phyloP scores from a whole-genome alignment of 768 basidiomycete genomes.

The Lanmaoa rubissima region DNA sequence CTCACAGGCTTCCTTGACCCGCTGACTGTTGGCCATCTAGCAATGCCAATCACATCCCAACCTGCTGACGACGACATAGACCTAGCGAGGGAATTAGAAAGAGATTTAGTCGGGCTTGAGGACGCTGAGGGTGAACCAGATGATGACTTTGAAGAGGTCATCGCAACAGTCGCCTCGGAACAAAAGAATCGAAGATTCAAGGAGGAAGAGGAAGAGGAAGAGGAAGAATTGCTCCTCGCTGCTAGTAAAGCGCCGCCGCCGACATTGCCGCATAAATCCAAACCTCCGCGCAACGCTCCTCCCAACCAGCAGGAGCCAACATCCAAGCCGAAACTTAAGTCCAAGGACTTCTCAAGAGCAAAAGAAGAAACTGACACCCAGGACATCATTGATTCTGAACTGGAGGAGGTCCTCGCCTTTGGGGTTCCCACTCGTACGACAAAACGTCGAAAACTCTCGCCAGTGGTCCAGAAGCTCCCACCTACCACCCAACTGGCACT shows the following conservation, averaged over 20 bases:
- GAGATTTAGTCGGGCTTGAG: constrained; percentile 28
- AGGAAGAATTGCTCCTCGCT: constrained; percentile 33
- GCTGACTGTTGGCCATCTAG: constrained; percentile 11
- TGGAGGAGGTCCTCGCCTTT: constrained; percentile 49
- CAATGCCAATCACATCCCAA: constrained; percentile 17
- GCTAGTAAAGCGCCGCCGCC: constrained; percentile 15
- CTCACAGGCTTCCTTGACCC: not conserved
- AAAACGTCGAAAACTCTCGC: constrained; percentile 32
- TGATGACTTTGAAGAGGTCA: constrained; percentile 44
- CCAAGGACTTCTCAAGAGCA: constrained; percentile 21
- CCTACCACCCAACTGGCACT: constrained; percentile 36
- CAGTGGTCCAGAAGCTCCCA: constrained; percentile 19
- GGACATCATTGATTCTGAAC: constrained; percentile 28
- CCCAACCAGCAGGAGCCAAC: constrained; percentile 23
- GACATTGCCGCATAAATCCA: constrained; percentile 34
- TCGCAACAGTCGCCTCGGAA: constrained; percentile 29
- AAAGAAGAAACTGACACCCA: constrained; percentile 21
- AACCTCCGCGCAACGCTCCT: constrained; percentile 24
- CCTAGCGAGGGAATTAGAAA: constrained; percentile 29
- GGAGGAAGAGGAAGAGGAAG: constrained; percentile 28
- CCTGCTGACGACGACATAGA: constrained; percentile 31
- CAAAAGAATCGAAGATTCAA: constrained; percentile 33
- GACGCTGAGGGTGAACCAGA: constrained; percentile 42
- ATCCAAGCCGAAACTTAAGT: constrained; percentile 28
- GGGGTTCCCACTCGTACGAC: constrained; percentile 42